Evolutionary conservation across 345 rosid genomes (phyloP).

Genomic region (Acer saccharum): DNA sequence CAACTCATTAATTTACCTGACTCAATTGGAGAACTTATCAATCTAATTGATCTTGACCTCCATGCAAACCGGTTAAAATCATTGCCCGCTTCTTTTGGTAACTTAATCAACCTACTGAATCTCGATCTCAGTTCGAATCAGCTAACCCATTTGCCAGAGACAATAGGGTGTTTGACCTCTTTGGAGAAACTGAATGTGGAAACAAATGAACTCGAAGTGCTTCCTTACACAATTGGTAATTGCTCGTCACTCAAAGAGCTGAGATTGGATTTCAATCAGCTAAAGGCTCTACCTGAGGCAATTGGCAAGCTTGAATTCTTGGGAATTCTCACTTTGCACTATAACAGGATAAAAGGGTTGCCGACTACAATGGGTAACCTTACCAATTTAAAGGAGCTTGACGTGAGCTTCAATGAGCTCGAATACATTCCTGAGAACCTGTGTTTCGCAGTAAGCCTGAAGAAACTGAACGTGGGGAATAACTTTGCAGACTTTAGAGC

Average conservation of each 20-base stretch:
- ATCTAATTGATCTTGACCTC: slow-evolving; percentile 54
- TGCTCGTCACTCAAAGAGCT: slow-evolving; percentile 53
- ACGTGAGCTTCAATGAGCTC: slow-evolving; percentile 69
- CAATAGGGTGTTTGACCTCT: slow-evolving; percentile 48
- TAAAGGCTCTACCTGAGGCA: slow-evolving; percentile 71
- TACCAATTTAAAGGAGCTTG: slow-evolving; percentile 57
- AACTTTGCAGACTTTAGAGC: slow-evolving; percentile 70
- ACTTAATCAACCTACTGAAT: slow-evolving; percentile 42
- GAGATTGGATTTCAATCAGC: slow-evolving; percentile 61
- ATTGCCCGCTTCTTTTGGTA: slow-evolving; percentile 54
- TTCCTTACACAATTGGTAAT: slow-evolving; percentile 61
- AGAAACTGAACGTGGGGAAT: slow-evolving; percentile 57
- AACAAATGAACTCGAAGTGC: slow-evolving; percentile 62
- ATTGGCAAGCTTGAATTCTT: slow-evolving; percentile 51
- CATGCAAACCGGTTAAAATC: slow-evolving; percentile 55
- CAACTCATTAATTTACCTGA: slow-evolving; percentile 63
- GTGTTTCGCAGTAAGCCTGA: slow-evolving; percentile 46
- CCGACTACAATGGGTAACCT: slow-evolving; percentile 64
- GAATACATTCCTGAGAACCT: slow-evolving; percentile 59
- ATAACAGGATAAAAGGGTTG: slow-evolving; percentile 57
- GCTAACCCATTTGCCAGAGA: slow-evolving; percentile 46
- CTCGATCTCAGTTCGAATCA: slow-evolving; percentile 60
- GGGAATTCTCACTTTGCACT: slow-evolving; percentile 59
- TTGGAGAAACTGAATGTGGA: slow-evolving; percentile 51
- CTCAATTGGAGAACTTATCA: slow-evolving; percentile 53